Conservation (phyloP, 2,329 filamentous ascomycete species). For the Penicillium palitans region DNA sequence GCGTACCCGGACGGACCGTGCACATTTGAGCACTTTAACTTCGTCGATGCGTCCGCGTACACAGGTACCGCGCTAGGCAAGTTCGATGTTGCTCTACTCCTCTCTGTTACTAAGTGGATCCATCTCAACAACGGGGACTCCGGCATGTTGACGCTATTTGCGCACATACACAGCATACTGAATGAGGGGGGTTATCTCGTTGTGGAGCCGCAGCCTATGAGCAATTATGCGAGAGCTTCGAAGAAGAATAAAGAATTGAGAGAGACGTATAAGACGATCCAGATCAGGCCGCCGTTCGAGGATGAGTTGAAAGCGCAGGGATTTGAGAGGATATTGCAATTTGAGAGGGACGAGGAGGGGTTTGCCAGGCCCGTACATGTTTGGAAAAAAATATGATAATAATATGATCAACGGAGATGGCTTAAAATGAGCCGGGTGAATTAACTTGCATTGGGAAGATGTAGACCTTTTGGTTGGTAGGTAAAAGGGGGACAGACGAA, state of each 20-base stretch:
- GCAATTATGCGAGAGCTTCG: constrained; percentile 28
- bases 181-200: constrained; percentile 29
- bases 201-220: constrained; percentile 29
- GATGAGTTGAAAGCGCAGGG: constrained; percentile 24
- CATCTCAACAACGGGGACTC: constrained; percentile 29
- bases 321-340: constrained; percentile 24
- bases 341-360: constrained; percentile 28
- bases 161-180: constrained; percentile 24
- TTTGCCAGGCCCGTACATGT: constrained; percentile 30
- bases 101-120: constrained; percentile 29
- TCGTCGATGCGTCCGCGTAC: constrained; percentile 25
- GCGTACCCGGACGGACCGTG: constrained; percentile 28
- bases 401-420: neutral
- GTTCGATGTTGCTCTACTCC: constrained; percentile 27
- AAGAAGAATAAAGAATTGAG: constrained; percentile 30
- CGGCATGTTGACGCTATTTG: constrained; percentile 24
- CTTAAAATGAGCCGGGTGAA: neutral
- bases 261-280: constrained; percentile 27
- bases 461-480: neutral
- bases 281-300: constrained; percentile 26
- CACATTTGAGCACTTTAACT: constrained; percentile 29
- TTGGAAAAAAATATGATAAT: constrained; percentile 21
- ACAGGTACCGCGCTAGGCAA: constrained; percentile 26
- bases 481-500: neutral
- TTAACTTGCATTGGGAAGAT: neutral